Base-by-base conservation (phyloP, 805 yeast genomes). In the Yarrowia porcina region DNA sequence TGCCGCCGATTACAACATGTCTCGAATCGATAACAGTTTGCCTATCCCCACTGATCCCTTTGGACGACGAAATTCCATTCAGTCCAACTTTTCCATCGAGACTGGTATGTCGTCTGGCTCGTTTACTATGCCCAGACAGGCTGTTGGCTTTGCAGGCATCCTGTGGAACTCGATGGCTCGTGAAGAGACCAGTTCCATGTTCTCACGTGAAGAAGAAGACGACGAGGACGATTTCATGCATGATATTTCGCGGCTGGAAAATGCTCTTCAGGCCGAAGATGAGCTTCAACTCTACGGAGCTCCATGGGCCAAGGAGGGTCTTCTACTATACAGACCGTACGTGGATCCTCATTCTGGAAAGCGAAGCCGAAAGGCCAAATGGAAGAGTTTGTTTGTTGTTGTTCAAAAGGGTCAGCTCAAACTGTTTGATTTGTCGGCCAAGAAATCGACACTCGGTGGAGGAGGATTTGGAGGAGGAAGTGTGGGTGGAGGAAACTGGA, bases 281-380 rank as follows among this genome's bases (percentile, higher is more conserved):
- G 82, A 82, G 38, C 75, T 87, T 64, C 91, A 86, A 69, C 76
- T 84, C 49, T 80, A 80, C 60, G 93, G 93, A 1, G 84, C 92
- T 0, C 93, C 94, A 0, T 88, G 89, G 83, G 79, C 85, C 63
- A 86, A 88, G 70, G 93, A 88, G 73, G 93, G 94, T 1, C 69
- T 88, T 36, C 76, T 85, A 67, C 77, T 81, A 64, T 69, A 72
- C 66, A 50, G 70, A 64, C 68, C 71, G 4, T 69, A 66, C 32
- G 66, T 69, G 30, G 71, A 69, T 62, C 69, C 72, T 6, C 67
- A 66, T 41, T 60, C 71, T 12, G 69, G 68, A 32, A 68, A 69
- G 50, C 66, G 67, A 63, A 65, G 65, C 52, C 67, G 69, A 63
- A 69, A 69, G 67, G 65, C 69, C 47, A 74, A 73, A 63, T 80